Evolutionary conservation across 2,329 filamentous ascomycete genomes (phyloP).

Genomic region (Aspergillus spinulosporus): DNA sequence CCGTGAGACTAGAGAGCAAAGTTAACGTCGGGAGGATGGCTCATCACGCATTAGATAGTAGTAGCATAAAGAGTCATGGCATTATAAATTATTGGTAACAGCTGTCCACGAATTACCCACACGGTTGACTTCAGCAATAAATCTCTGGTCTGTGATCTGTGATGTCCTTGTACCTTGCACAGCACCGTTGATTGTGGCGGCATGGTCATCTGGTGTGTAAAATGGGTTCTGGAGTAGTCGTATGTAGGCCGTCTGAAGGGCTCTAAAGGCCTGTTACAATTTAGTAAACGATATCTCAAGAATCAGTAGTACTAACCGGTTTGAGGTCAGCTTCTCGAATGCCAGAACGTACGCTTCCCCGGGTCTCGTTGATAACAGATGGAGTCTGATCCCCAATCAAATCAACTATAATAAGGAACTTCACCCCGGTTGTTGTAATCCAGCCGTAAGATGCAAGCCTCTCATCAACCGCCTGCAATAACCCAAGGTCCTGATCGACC

Average conservation of each 20-base stretch:
- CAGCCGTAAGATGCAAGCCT: conserved; percentile 91
- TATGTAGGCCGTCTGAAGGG: conserved; percentile 91
- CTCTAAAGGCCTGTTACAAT: conserved; percentile 69
- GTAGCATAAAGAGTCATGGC: conserved; percentile 27
- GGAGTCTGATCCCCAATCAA: conserved; percentile 67
- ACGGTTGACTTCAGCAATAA: conserved; percentile 76
- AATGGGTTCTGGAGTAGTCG: conserved; percentile 89
- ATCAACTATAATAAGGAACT: conserved; percentile 87
- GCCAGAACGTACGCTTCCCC: conserved; percentile 55
- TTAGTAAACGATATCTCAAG: neutral
- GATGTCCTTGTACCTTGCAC: conserved; percentile 49
- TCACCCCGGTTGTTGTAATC: conserved; percentile 92
- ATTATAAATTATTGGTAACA: conserved; percentile 66
- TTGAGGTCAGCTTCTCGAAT: conserved; percentile 85
- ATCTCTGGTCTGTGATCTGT: conserved; percentile 78
- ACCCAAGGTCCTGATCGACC: conserved; percentile 79
- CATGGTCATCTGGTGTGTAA: conserved; percentile 83
- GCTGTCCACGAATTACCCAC: conserved; percentile 86
- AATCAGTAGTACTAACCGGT: conserved; percentile 56
- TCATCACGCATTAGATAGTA: too few species aligned
- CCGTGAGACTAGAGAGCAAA: too few species aligned
- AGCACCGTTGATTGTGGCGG: conserved; percentile 49
- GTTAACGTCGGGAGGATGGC: too few species aligned
- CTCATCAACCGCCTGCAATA: conserved; percentile 92
- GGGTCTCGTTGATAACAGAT: too few species aligned